phyloP scores from a whole-genome alignment of 306 rosid species.

The peach (Prunus persica) region Prunus_persica_NCBIv2 NC_034009.1:12034501-12035000 shows the following conservation, averaged over 20 bases:
- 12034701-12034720: slow-evolving; percentile 42
- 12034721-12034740: slow-evolving; percentile 70
- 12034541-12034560: neutral
- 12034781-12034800: slow-evolving; percentile 70
- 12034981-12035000: neutral
- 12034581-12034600: slow-evolving; percentile 57
- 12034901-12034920: no score
- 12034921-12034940: no score
- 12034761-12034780: slow-evolving; percentile 71
- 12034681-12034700: slow-evolving; percentile 55
- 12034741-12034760: slow-evolving; percentile 68
- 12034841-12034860: neutral
- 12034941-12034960: neutral
- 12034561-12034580: neutral
- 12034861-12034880: neutral
- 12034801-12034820: neutral
- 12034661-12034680: slow-evolving; percentile 81
- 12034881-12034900: neutral
- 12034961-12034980: neutral
- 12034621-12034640: slow-evolving; percentile 86
- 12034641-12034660: slow-evolving; percentile 85
- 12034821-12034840: neutral
- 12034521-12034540: neutral
- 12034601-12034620: slow-evolving; percentile 78
- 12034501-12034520: no score